phyloP scores from a whole-genome alignment of 768 basidiomycete species.

The Dendrothele bispora region DNA sequence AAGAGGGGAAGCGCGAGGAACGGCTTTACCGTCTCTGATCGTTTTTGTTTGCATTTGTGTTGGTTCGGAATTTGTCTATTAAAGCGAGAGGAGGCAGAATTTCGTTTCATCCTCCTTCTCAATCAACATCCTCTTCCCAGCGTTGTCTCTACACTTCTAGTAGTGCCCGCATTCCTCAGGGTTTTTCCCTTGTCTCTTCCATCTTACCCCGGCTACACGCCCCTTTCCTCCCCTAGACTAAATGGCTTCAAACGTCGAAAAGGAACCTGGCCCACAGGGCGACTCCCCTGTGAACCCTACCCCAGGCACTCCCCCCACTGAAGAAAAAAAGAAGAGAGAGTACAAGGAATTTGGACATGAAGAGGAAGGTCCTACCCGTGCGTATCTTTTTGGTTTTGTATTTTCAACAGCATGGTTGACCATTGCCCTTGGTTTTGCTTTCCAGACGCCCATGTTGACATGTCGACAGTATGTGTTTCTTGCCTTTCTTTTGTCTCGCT shows the following conservation, averaged over 20 bases:
- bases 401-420: conserved; percentile 12
- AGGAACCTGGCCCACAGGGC: conserved; percentile 64
- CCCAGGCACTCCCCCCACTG: conserved; percentile 23
- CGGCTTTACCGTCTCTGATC: too few species aligned
- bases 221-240: conserved; percentile 18
- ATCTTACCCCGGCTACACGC: conserved; percentile 18
- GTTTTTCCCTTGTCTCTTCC: conserved; percentile 24
- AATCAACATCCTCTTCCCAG: conserved; percentile 12
- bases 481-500: not conserved
- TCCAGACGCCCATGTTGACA: conserved; percentile 83
- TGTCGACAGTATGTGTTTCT: conserved; percentile 58
- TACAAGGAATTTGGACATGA: conserved; percentile 88
- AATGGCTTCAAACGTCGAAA: conserved; percentile 50
- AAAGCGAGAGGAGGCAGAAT: not conserved
- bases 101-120: conserved; percentile 8
- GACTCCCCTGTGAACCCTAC: conserved; percentile 34
- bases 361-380: conserved; percentile 64
- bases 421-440: conserved; percentile 7
- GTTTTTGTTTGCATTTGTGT: not conserved
- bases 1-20: too few species aligned
- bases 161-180: conserved; percentile 19
- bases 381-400: conserved; percentile 3
- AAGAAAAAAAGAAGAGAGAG: conserved; percentile 69
- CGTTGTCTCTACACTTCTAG: not conserved
- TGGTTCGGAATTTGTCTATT: not conserved